These are phyloP conservation scores for Coemansia sp. DNA, from an alignment of 192 early-diverging fungal species.

Conservation along the genomic window DNA sequence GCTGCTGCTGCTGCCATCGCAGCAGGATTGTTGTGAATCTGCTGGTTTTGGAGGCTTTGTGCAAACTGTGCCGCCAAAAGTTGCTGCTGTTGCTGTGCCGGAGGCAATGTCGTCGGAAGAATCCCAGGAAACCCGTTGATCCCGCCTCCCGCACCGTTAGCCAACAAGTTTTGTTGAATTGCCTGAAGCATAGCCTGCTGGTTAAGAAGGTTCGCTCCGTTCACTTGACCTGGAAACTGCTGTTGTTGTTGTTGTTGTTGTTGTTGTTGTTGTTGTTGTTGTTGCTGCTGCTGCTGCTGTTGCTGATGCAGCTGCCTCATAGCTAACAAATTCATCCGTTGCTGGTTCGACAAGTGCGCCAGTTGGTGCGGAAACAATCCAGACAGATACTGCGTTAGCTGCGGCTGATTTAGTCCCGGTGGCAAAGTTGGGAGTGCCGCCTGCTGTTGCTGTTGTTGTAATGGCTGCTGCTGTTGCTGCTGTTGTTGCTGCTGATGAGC, in stretches of 20 bases:
- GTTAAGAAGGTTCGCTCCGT: constrained; percentile 12
- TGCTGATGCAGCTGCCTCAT: constrained; percentile 46
- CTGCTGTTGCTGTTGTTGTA: constrained; percentile 10
- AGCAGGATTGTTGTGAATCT: constrained; percentile 12
- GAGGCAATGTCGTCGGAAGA: neutral
- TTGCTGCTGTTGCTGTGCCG: constrained; percentile 19
- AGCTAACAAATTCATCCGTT: constrained; percentile 36
- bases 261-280: constrained; percentile 22
- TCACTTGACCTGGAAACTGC: constrained; percentile 17
- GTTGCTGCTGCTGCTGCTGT: constrained; percentile 34
- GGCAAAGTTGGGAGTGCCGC: constrained; percentile 4
- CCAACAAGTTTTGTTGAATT: constrained; percentile 21
- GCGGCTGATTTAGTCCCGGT: constrained; percentile 32
- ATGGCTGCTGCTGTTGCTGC: constrained; percentile 2
- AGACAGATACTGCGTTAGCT: constrained; percentile 47
- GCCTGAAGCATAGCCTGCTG: constrained; percentile 27
- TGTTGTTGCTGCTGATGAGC: constrained; percentile 16
- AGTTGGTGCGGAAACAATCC: constrained; percentile 42
- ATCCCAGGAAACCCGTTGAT: constrained; percentile 16
- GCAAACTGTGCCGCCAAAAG: constrained; percentile 31
- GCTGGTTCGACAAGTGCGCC: constrained; percentile 45
- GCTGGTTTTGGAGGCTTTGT: constrained; percentile 38
- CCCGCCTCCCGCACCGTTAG: constrained; percentile 8
- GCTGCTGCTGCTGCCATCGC: constrained; percentile 7
- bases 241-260: too few relatives aligned